Evolutionary conservation across 148 eudicot genomes (phyloP), one percentile per base, ranked within the genome.

Genomic region (Arbutus unedo): DNA sequence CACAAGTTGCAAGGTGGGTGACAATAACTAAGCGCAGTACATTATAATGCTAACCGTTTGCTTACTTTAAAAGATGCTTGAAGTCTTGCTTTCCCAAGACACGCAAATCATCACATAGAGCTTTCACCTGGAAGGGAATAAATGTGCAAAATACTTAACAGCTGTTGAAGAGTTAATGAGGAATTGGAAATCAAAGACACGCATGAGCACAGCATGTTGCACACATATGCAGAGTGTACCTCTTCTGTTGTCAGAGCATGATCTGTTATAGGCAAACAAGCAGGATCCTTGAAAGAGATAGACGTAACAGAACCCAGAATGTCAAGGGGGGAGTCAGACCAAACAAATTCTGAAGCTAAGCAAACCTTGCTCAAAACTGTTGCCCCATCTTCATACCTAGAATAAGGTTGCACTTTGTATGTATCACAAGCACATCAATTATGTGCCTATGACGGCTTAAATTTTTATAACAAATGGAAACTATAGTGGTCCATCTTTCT

Each of bases 11-110:
- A 8, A 16, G 8, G 18, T 2, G 19, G 31, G 53, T 47, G 16
- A 7, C 53, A 45, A 45, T 47, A 25, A 44, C 53, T 47, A 44
- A 7, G 49, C 8, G 25, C 51, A 16, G 19, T 45, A 72, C 43
- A 43, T 73, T 23, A 47, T 73, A 72, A 19, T 8, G 25, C 25
- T 23, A 70, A 44, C 76, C 23, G n/a, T n/a, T n/a, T 66, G 10
- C 92, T 86, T 91, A 96, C 99, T 94, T 96, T 81, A 96, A 60
- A 79, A 96, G 92, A 82, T 94, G 91, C 89, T 92, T 96, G 88
- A 96, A 96, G 86, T 96, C 99, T 86, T 94, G 94, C 90, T 94
- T 96, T 79, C 92, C 96, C 81, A 94, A 77, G 64, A 96, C 98
- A 84, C 92, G 91, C 79, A 96, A 85, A 83, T 96, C 99, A 75